phyloP scores from a whole-genome alignment of 768 basidiomycete species.

The Gelatoporia subvermispora region DNA sequence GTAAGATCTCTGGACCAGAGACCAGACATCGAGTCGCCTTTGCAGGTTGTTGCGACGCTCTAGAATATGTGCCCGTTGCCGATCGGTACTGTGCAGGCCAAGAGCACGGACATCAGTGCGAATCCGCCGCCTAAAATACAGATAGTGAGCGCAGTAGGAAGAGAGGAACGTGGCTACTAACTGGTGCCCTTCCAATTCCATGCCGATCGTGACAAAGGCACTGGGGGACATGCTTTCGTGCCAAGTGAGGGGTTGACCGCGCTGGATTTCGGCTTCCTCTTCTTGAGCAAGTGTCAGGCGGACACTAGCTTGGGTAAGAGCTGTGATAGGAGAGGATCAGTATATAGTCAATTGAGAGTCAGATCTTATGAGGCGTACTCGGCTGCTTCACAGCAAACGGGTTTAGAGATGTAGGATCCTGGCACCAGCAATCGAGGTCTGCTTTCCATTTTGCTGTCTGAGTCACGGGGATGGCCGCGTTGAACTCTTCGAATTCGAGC shows the following conservation, averaged over 20 bases:
- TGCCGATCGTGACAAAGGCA: neutral
- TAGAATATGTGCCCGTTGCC: neutral
- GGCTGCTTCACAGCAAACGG: too few relatives aligned
- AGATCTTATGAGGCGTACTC: too few relatives aligned
- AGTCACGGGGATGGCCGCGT: too few relatives aligned
- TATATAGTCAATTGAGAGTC: too few relatives aligned
- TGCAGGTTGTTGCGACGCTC: neutral
- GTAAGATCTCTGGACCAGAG: neutral
- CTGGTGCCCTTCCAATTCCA: neutral
- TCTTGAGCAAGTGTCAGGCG: neutral
- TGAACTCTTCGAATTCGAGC: too few relatives aligned
- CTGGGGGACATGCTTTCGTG: neutral
- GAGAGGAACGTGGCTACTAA: neutral
- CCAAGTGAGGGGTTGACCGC: neutral
- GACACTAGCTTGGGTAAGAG: neutral
- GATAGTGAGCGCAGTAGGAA: too few relatives aligned
- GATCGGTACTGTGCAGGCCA: neutral
- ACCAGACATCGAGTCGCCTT: neutral
- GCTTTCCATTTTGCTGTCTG: too few relatives aligned
- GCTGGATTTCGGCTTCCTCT: neutral
- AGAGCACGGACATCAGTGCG: neutral
- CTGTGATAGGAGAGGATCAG: neutral
- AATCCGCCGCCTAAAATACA: neutral
- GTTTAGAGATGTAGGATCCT: too few relatives aligned
- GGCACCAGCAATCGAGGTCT: too few relatives aligned